phyloP scores from a whole-genome alignment of 2,329 filamentous ascomycete species.

The Metarhizium album region DNA sequence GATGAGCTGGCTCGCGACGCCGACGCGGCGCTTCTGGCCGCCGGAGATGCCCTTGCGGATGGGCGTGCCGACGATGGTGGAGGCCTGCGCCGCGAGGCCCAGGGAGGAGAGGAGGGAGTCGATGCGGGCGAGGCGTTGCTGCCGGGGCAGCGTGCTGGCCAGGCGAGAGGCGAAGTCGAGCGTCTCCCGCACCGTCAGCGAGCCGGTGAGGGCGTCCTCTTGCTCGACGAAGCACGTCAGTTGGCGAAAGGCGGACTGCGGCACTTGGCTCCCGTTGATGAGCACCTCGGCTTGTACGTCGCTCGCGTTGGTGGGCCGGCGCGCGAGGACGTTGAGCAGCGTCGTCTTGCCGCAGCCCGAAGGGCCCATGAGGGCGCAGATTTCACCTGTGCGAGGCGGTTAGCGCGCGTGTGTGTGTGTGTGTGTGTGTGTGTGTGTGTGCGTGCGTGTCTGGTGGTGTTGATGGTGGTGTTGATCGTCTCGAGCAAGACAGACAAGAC shows the following conservation, averaged over 20 bases:
- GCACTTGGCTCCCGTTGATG: slow-evolving; percentile 48
- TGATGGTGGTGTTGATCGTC: too few relatives aligned
- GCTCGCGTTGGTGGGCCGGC: slow-evolving; percentile 33
- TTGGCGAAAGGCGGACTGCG: slow-evolving; percentile 45
- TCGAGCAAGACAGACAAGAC: background rate
- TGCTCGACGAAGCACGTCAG: slow-evolving; percentile 77
- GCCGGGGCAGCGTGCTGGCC: slow-evolving; percentile 37
- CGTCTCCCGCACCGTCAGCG: slow-evolving; percentile 70
- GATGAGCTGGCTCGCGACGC: slow-evolving; percentile 71
- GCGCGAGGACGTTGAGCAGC: slow-evolving; percentile 68
- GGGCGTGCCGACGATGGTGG: slow-evolving; percentile 69
- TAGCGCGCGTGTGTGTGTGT: background rate
- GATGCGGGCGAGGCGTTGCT: slow-evolving; percentile 52
- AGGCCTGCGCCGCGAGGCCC: slow-evolving; percentile 57
- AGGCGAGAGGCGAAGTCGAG: slow-evolving; percentile 67
- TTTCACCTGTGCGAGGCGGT: slow-evolving; percentile 39
- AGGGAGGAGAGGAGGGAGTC: slow-evolving; percentile 59
- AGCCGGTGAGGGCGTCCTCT: slow-evolving; percentile 74
- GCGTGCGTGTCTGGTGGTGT: too few relatives aligned
- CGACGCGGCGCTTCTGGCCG: slow-evolving; percentile 72
- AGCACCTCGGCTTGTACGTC: slow-evolving; percentile 32
- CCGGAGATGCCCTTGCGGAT: slow-evolving; percentile 76
- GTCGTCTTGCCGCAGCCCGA: slow-evolving; percentile 70
- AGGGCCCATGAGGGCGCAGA: slow-evolving; percentile 75
- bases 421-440: background rate